phyloP scores from a whole-genome alignment of 2,329 filamentous ascomycete genomes.

The Mollisia scopiformis region DNA sequence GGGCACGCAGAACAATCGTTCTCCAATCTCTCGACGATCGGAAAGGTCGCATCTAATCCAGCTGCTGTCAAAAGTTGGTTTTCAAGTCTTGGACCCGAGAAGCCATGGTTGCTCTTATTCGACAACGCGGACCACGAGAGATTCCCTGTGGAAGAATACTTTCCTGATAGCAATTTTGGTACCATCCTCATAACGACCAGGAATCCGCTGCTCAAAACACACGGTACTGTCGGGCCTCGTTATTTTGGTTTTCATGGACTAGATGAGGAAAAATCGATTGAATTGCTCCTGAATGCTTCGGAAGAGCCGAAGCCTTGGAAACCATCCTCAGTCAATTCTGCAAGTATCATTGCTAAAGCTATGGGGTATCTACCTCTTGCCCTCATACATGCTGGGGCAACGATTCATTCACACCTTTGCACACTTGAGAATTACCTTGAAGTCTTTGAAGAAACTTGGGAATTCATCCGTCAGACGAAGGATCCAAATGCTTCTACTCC shows the following conservation, averaged over 20 bases:
- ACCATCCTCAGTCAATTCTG: neutral
- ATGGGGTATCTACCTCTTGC: neutral
- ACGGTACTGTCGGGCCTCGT: neutral
- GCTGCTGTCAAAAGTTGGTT: constrained; percentile 30
- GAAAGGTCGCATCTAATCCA: constrained; percentile 9
- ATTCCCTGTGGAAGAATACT: neutral
- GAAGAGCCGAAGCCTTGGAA: neutral
- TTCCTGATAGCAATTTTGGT: neutral
- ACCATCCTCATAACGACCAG: neutral
- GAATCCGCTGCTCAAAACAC: neutral
- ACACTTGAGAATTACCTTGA: neutral
- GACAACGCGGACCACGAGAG: neutral
- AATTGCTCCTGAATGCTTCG: neutral
- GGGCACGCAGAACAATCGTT: constrained; percentile 13
- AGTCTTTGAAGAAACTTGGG: neutral
- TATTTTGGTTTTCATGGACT: neutral
- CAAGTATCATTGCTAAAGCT: neutral
- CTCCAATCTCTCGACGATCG: constrained; percentile 4
- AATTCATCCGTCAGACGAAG: neutral
- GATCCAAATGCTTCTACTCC: too few relatives aligned
- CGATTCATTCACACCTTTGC: neutral
- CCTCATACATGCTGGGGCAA: neutral
- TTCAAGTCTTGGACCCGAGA: constrained; percentile 4
- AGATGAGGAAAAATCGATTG: neutral
- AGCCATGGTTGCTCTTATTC: neutral